A percentile compares a stretch with the other conserved stretches of the same genome.
These are phyloP conservation scores for Stagonosporopsis cucurbitacearum DNA, from an alignment of 2,329 filamentous ascomycete species.

Conservation along the genomic window DNA sequence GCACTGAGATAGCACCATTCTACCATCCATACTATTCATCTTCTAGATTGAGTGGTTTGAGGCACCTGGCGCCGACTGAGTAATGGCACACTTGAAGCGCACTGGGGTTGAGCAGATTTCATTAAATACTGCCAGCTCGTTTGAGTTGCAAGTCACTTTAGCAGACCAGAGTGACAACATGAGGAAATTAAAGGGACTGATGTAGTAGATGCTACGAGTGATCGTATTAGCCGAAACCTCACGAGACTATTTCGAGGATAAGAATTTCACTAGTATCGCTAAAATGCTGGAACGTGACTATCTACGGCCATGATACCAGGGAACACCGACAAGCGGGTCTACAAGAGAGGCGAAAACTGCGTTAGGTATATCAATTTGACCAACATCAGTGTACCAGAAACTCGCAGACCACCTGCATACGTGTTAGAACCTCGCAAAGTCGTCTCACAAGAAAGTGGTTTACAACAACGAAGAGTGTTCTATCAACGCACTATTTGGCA, in stretches of 20 bases:
- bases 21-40: conserved; percentile 71
- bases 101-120: conserved; percentile 65
- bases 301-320: not conserved
- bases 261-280: not conserved
- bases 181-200: not conserved
- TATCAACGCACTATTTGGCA: not conserved
- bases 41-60: conserved; percentile 64
- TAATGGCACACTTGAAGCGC: conserved; percentile 68
- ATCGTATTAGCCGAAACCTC: not conserved
- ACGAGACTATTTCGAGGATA: not conserved
- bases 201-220: not conserved
- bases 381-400: not conserved
- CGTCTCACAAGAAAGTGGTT: not conserved
- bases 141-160: conserved; percentile 42
- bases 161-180: conserved; percentile 24
- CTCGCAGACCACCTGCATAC: not conserved
- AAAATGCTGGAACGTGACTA: not conserved
- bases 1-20: conserved; percentile 64
- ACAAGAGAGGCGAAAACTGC: not conserved
- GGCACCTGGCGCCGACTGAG: conserved; percentile 63
- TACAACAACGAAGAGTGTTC: not conserved
- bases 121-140: conserved; percentile 48
- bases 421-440: not conserved
- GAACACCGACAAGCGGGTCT: not conserved
- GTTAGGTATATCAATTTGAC: not conserved